phyloP scores from a whole-genome alignment of 495 filamentous ascomycete genomes.

The Parathielavia hyrcaniae region DNA sequence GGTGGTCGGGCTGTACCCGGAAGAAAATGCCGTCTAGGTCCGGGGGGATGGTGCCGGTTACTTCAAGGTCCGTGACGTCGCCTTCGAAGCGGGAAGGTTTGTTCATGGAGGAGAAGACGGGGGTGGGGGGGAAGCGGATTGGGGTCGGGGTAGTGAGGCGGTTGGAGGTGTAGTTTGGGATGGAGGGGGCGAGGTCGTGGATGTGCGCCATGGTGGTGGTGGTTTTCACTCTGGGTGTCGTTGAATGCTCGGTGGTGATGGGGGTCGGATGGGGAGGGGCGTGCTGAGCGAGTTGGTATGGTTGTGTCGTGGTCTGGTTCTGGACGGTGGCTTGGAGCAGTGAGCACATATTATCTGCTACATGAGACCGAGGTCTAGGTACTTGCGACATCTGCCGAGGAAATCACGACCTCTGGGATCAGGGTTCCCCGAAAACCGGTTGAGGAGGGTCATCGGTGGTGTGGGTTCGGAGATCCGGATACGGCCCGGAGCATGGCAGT shows the following conservation, averaged over 20 bases:
- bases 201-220: constrained; percentile 40
- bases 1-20: constrained; percentile 47
- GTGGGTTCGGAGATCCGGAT: constrained; percentile 6
- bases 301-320: neutral
- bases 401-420: neutral
- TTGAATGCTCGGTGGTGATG: neutral
- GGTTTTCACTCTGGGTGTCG: too few species aligned
- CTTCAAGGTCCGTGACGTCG: constrained; percentile 45
- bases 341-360: neutral
- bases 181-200: constrained; percentile 37
- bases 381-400: neutral
- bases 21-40: constrained; percentile 52
- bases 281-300: neutral
- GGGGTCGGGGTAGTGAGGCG: constrained; percentile 30
- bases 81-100: constrained; percentile 44
- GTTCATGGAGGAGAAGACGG: constrained; percentile 45
- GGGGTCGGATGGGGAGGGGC: neutral
- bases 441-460: neutral
- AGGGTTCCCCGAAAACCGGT: neutral
- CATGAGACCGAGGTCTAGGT: neutral
- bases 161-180: constrained; percentile 34
- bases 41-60: constrained; percentile 43
- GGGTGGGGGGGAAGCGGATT: constrained; percentile 44
- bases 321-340: neutral
- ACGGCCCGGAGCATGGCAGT: constrained; percentile 8